Conservation (phyloP, 1,284 basidiomycete genomes). For the Malassezia dermatis region DNA sequence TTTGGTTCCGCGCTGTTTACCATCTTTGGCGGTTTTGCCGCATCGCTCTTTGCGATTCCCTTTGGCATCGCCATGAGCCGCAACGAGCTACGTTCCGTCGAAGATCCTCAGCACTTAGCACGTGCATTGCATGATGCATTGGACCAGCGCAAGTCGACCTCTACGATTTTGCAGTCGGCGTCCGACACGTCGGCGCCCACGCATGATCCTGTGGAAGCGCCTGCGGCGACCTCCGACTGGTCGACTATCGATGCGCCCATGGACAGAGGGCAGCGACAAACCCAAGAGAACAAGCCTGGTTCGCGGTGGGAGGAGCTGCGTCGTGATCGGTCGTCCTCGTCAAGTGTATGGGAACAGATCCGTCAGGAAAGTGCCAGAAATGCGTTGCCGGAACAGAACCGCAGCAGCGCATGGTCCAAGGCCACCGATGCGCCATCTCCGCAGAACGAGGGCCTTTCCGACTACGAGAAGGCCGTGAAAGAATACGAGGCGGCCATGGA, state of each 20-base stretch:
- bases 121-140: slow-evolving; percentile 11
- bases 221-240: slow-evolving; percentile 9
- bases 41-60: slow-evolving; percentile 8
- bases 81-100: slow-evolving; percentile 3
- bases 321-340: slow-evolving; percentile 2
- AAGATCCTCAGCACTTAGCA: slow-evolving; percentile 12
- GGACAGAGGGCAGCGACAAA: neutral
- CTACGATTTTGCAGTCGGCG: neutral
- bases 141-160: slow-evolving; percentile 6
- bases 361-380: slow-evolving; percentile 6
- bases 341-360: slow-evolving; percentile 16
- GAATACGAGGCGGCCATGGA: slow-evolving; percentile 14
- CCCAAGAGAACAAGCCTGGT: neutral
- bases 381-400: neutral
- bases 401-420: neutral
- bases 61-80: slow-evolving; percentile 14
- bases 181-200: neutral
- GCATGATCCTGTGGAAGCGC: neutral
- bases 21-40: slow-evolving; percentile 12
- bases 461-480: slow-evolving; percentile 8
- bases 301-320: slow-evolving; percentile 17
- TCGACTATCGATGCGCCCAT: neutral
- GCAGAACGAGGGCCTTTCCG: neutral
- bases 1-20: neutral
- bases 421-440: neutral